Conservation (phyloP, 2,329 filamentous ascomycete genomes). For the Hortaea sp. region DNA sequence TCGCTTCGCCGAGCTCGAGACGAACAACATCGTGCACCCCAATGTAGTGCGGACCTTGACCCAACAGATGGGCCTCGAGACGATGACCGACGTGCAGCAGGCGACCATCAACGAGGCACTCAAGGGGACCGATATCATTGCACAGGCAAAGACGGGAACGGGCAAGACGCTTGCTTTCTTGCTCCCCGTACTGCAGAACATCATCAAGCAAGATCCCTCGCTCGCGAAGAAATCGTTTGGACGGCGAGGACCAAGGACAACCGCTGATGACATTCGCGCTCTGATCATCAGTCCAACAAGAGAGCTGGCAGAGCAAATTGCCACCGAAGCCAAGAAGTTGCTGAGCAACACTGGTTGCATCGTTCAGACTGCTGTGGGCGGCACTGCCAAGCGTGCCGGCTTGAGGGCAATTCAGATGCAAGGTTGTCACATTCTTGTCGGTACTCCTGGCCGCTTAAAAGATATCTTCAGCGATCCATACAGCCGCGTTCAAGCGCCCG, state of each 20-base stretch:
- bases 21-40: slow-evolving; percentile 46
- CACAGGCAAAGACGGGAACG: slow-evolving; percentile 92
- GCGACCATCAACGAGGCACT: slow-evolving; percentile 73
- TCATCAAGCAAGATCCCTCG: slow-evolving; percentile 54
- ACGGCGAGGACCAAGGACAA: slow-evolving; percentile 42
- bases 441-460: slow-evolving; percentile 76
- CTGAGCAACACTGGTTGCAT: slow-evolving; percentile 55
- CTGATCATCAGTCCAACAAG: slow-evolving; percentile 54
- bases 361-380: slow-evolving; percentile 77
- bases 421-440: slow-evolving; percentile 83
- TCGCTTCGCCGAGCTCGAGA: slow-evolving; percentile 35
- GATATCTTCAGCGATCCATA: slow-evolving; percentile 64
- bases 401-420: slow-evolving; percentile 57
- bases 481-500: slow-evolving; percentile 54
- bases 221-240: slow-evolving; percentile 41
- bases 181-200: slow-evolving; percentile 71
- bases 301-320: slow-evolving; percentile 56
- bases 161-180: slow-evolving; percentile 95
- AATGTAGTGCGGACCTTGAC: slow-evolving; percentile 61
- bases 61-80: slow-evolving; percentile 61
- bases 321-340: slow-evolving; percentile 62
- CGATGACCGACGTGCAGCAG: slow-evolving; percentile 88
- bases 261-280: slow-evolving; percentile 45
- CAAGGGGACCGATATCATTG: slow-evolving; percentile 70
- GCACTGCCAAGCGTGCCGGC: slow-evolving; percentile 65